Conservation (phyloP, 305 asterid species). For the Euphrasia arctica region DNA sequence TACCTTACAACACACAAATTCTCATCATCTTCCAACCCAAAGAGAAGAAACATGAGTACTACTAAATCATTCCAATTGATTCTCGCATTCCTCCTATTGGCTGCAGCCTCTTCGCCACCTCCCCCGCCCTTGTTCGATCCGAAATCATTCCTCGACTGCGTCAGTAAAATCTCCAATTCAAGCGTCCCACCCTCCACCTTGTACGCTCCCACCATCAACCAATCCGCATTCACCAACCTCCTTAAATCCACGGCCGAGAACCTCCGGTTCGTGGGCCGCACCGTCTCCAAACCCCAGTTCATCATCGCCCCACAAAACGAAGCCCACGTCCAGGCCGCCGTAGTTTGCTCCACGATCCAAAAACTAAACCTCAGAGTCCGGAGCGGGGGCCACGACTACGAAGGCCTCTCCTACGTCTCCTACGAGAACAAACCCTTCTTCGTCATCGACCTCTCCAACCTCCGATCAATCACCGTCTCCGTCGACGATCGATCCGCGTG, state of each 20-base stretch:
- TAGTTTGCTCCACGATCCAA: conserved; percentile 44
- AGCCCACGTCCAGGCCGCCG: conserved; percentile 60
- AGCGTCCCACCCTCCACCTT: conserved; percentile 52
- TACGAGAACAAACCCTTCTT: conserved; percentile 35
- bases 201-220: conserved; percentile 42
- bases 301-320: conserved; percentile 64
- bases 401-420: conserved; percentile 38
- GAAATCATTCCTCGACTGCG: neutral
- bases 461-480: conserved; percentile 38
- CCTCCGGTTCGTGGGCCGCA: conserved; percentile 47
- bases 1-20: too few species aligned
- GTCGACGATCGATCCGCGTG: conserved; percentile 32
- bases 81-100: too few species aligned
- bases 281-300: conserved; percentile 57
- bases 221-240: conserved; percentile 43
- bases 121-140: too few species aligned
- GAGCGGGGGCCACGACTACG: conserved; percentile 52
- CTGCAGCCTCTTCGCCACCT: neutral
- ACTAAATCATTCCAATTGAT: too few species aligned
- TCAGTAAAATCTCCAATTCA: neutral
- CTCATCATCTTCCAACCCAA: too few species aligned
- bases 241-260: conserved; percentile 66
- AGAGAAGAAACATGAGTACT: too few species aligned
- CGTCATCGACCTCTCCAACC: conserved; percentile 48
- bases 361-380: conserved; percentile 48